phyloP scores from a whole-genome alignment of 371 early-diverging fungal species.

The Mortierella sp. region DNA sequence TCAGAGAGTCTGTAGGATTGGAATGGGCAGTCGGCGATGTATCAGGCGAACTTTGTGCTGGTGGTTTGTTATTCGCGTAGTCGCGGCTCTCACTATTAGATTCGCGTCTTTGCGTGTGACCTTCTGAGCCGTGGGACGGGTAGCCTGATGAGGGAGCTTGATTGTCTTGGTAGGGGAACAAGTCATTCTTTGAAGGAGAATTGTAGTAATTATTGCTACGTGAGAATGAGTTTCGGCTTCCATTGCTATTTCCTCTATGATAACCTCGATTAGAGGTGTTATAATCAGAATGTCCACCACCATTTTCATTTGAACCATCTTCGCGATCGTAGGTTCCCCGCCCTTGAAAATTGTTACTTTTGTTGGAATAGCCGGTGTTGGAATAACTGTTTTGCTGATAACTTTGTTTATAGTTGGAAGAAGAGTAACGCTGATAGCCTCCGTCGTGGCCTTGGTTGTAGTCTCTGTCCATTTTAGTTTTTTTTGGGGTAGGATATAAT shows the following conservation, averaged over 20 bases:
- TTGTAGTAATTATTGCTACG: background rate
- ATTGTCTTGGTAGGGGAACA: background rate
- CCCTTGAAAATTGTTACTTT: background rate
- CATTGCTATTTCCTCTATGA: background rate
- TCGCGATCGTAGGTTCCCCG: background rate
- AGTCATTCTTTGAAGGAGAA: background rate
- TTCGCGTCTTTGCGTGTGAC: background rate
- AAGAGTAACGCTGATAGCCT: background rate
- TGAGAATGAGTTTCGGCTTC: background rate
- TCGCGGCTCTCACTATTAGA: background rate
- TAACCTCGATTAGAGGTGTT: background rate
- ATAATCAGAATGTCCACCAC: background rate
- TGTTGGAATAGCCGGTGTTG: background rate
- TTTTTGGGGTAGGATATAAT: too few relatives aligned
- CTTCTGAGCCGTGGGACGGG: background rate
- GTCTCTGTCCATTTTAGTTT: constrained; percentile 1
- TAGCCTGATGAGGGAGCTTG: background rate
- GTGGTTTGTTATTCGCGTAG: background rate
- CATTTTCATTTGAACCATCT: background rate
- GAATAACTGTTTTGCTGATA: background rate
- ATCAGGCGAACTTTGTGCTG: background rate
- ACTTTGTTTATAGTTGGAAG: background rate
- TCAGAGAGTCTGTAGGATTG: constrained; percentile 23
- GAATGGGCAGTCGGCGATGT: background rate
- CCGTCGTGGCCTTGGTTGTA: background rate